Evolutionary conservation across 495 filamentous ascomycete genomes (phyloP).

Genomic region (Tetracladium marchalianum): DNA sequence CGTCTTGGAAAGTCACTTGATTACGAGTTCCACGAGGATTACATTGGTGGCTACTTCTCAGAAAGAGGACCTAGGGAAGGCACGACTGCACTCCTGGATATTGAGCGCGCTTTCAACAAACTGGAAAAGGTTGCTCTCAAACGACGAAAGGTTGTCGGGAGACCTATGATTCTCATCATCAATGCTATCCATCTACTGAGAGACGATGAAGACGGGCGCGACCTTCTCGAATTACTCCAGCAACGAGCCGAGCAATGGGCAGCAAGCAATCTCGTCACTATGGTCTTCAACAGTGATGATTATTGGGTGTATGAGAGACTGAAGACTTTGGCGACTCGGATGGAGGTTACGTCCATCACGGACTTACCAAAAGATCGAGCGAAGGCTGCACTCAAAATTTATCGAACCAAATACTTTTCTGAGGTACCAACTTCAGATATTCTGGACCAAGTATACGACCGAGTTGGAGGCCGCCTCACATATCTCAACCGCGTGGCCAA

Average conservation of each 20-base stretch:
- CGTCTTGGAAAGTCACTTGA: constrained; percentile 87
- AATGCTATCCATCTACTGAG: constrained; percentile 84
- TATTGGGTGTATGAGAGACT: constrained; percentile 97
- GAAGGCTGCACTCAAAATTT: constrained; percentile 61
- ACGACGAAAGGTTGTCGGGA: constrained; percentile 45
- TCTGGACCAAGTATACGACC: constrained; percentile 70
- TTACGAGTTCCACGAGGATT: constrained; percentile 83
- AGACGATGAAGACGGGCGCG: constrained; percentile 82
- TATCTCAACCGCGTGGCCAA: constrained; percentile 84
- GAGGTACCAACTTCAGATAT: constrained; percentile 43
- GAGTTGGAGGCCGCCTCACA: constrained; percentile 75
- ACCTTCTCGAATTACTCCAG: constrained; percentile 88
- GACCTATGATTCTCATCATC: constrained; percentile 77
- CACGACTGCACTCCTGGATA: constrained; percentile 81
- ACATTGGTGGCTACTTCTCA: constrained; percentile 90
- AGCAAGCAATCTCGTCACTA: constrained; percentile 75
- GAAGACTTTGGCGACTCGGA: constrained; percentile 79
- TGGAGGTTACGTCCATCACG: constrained; percentile 76
- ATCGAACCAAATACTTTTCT: constrained; percentile 58
- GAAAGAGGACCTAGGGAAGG: constrained; percentile 89
- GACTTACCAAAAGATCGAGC: constrained; percentile 75
- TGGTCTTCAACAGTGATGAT: constrained; percentile 89
- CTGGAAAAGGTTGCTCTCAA: constrained; percentile 84
- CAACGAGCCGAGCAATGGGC: constrained; percentile 96
- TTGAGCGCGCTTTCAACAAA: constrained; percentile 95